phyloP scores from a whole-genome alignment of 495 filamentous ascomycete genomes.

The Aspergillus carlsbadensis region DNA sequence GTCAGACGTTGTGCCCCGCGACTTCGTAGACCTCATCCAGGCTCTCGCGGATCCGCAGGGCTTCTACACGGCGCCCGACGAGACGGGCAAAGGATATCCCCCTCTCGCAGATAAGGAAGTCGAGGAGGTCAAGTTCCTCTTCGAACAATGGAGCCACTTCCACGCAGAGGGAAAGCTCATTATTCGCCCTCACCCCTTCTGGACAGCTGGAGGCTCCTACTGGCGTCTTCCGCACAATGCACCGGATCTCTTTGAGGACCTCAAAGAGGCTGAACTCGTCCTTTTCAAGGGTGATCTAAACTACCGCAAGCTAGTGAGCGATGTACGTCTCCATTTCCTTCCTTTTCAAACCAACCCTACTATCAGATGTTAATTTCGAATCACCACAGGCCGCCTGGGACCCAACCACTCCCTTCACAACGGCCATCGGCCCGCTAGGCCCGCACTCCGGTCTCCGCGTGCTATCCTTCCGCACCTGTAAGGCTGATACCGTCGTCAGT shows the following conservation, averaged over 20 bases:
- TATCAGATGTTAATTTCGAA: constrained; percentile 11
- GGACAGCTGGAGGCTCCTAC: constrained; percentile 81
- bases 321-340: constrained; percentile 57
- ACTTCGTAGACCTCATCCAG: constrained; percentile 77
- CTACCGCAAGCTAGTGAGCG: constrained; percentile 85
- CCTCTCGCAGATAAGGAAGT: constrained; percentile 66
- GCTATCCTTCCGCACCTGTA: constrained; percentile 87
- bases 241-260: constrained; percentile 67
- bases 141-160: constrained; percentile 73
- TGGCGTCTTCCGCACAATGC: constrained; percentile 77
- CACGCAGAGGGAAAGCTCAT: constrained; percentile 80
- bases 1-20: constrained; percentile 82
- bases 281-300: constrained; percentile 98
- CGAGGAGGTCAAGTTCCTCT: constrained; percentile 69
- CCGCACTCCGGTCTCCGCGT: constrained; percentile 75
- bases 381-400: constrained; percentile 71
- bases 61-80: constrained; percentile 77
- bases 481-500: constrained; percentile 93
- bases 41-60: constrained; percentile 68
- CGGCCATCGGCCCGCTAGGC: constrained; percentile 86
- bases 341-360: background rate
- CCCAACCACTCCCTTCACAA: constrained; percentile 78
- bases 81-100: constrained; percentile 55
- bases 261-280: constrained; percentile 84
- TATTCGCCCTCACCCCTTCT: constrained; percentile 80